These are phyloP conservation scores for Xylariales sp. DNA, from an alignment of 2,329 filamentous ascomycete species.

Conservation along the genomic window DNA sequence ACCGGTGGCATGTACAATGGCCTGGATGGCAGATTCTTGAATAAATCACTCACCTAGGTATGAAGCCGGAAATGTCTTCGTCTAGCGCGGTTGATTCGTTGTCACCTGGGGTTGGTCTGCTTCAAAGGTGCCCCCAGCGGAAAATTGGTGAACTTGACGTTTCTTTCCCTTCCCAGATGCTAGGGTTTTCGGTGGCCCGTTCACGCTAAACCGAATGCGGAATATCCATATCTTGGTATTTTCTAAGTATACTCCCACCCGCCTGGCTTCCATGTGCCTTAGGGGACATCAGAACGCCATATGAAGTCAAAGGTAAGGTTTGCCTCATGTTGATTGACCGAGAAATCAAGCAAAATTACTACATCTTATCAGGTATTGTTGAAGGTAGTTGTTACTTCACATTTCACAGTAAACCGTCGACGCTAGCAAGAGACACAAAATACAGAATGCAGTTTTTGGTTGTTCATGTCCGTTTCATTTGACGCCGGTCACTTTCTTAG, in stretches of 20 bases:
- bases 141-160: conserved; percentile 9
- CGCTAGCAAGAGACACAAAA: not conserved
- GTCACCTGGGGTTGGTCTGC: conserved; percentile 5
- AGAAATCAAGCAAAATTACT: no score
- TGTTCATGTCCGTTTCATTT: conserved; percentile 59
- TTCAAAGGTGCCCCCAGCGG: conserved; percentile 1
- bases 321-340: no score
- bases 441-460: conserved; percentile 14
- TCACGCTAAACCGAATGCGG: conserved; percentile 10
- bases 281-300: no score
- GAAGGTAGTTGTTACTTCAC: no score
- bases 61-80: conserved; percentile 4
- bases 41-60: conserved; percentile 8
- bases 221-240: conserved; percentile 2
- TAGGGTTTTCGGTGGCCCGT: conserved; percentile 14
- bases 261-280: no score
- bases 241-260: no score
- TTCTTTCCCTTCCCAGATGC: conserved; percentile 5
- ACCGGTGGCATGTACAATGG: no score
- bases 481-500: conserved; percentile 55
- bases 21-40: not conserved
- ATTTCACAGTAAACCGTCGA: not conserved
- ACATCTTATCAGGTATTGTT: no score
- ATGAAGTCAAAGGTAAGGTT: no score
- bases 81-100: conserved; percentile 13